These are phyloP conservation scores for Candida mattraensis DNA, from an alignment of 805 yeast species.

Conservation along the genomic window DNA sequence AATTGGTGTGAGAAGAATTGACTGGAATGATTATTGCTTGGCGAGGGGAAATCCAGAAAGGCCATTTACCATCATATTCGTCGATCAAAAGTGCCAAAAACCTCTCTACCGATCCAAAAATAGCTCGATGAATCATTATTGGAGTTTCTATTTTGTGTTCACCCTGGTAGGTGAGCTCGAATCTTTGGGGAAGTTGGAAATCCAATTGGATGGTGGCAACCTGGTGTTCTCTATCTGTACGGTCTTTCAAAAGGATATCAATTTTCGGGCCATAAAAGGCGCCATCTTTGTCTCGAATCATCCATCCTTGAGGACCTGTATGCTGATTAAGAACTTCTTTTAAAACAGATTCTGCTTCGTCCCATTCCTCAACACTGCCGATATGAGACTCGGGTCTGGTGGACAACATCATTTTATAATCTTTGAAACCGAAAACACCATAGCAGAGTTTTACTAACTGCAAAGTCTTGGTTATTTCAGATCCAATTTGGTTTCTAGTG, in stretches of 20 bases:
- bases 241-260: constrained; percentile 81
- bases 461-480: constrained; percentile 73
- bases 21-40: constrained; percentile 87
- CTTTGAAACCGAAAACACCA: constrained; percentile 57
- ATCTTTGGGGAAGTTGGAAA: constrained; percentile 88
- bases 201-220: constrained; percentile 95
- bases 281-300: constrained; percentile 88
- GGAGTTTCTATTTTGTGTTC: constrained; percentile 63
- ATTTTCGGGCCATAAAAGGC: constrained; percentile 97
- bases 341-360: constrained; percentile 72
- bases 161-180: constrained; percentile 66
- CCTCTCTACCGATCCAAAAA: constrained; percentile 91
- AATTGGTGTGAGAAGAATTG: constrained; percentile 55
- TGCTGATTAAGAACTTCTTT: constrained; percentile 54
- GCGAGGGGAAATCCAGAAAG: constrained; percentile 93
- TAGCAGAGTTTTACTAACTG: constrained; percentile 76
- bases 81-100: constrained; percentile 89
- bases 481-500: constrained; percentile 65
- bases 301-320: constrained; percentile 56
- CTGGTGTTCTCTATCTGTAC: constrained; percentile 80
- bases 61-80: constrained; percentile 92
- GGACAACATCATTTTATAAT: constrained; percentile 67
- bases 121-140: constrained; percentile 95
- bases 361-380: constrained; percentile 80
- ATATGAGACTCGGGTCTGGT: constrained; percentile 85